phyloP scores from a whole-genome alignment of 106 monocot genomes.

The Dioscorea dumetorum region DNA sequence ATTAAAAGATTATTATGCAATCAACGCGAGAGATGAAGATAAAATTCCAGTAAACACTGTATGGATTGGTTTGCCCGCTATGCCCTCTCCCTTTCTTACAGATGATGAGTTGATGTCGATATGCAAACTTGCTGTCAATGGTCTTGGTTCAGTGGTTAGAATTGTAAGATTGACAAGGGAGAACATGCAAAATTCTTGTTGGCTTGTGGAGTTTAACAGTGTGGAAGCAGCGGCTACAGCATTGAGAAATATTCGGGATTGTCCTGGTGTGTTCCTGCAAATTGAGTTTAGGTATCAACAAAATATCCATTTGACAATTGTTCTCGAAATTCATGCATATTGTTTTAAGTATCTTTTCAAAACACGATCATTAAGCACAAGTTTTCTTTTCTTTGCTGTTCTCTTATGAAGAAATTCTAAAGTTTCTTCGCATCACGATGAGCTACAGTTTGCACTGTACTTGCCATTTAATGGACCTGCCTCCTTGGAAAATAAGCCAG shows the following conservation, averaged over 20 bases:
- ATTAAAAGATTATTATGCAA: not conserved
- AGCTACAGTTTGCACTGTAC: conserved; percentile 14
- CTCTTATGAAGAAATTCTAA: conserved; percentile 20
- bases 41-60: not conserved
- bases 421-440: conserved; percentile 8
- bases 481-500: conserved; percentile 26
- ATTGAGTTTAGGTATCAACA: conserved; percentile 12
- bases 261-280: conserved; percentile 18
- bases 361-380: no score
- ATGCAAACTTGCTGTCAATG: no score
- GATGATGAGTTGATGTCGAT: no score
- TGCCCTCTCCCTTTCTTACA: no score
- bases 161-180: no score
- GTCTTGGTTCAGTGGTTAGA: no score
- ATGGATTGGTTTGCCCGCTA: no score
- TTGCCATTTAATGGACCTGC: conserved; percentile 21
- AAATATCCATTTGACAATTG: no score
- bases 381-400: not conserved
- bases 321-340: no score
- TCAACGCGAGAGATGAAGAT: conserved; percentile 5
- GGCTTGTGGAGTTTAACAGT: not conserved
- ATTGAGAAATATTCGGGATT: conserved; percentile 16
- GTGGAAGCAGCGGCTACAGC: conserved; percentile 22
- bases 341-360: no score
- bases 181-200: no score